Base-by-base conservation (phyloP, 23 red algal species). In the Chondrus crispus region DNA sequence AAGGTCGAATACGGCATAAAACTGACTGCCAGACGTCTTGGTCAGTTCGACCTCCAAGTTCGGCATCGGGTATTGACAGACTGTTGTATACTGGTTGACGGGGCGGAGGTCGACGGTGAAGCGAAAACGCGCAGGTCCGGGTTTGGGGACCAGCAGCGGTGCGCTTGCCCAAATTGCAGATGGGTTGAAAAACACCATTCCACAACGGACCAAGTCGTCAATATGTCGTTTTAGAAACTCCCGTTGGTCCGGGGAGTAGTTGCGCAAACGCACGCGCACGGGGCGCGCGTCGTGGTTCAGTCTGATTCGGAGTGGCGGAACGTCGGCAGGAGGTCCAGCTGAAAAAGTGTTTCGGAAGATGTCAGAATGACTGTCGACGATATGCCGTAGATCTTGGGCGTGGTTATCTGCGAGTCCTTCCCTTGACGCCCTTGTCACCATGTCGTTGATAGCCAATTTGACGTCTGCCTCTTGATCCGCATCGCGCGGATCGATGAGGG, bases 91-190 rank as follows among this genome's bases (percentile, higher is more conserved):
- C 62, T 86, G 68, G 58, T 86, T 86, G 32, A 86, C 58, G 24
- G 82, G 82, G 32, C 82, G 82, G 24, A 86, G 11, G 55, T 86
- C 82, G 24, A 86, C 5, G 4, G 82, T 86, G 44, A 86, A 86
- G 3, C 55, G 82, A 71, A 69, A 86, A 5, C 44, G 26, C 20
- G 58, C 40, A 35, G 33, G 52, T 3, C 82, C 82, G 22, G 82
- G 82, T 42, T 86, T 68, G 32, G 82, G 16, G 30, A 86, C 52
- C 19, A 86, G 38, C 38, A 86, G 62, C 82, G 82, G 82, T 48
- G 82, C 54, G 44, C 19, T 38, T 5, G 82, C 58, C 82, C 82
- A 86, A 46, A 28, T 16, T n/a, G 82, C 22, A 68, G 82, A 41
- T n/a, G 82, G 58, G 43, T 86, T 86, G 22, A 58, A 58, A 49